Evolutionary conservation across 2,329 filamentous ascomycete species (phyloP), one percentile per base, ranked within the genome.

Genomic region (Harringtonia lauricola): DNA sequence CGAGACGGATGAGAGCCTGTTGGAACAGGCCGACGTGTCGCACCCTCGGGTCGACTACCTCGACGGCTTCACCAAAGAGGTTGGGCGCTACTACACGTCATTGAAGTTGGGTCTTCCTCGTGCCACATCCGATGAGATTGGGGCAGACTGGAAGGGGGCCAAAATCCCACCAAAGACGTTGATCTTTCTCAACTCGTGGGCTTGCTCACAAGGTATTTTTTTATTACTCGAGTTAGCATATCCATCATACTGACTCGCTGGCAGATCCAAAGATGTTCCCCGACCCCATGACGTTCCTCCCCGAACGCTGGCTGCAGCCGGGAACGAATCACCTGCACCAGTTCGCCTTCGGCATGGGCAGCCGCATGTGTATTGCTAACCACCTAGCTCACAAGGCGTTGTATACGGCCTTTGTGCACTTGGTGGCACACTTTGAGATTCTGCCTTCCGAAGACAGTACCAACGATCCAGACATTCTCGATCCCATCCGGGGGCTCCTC

Each of bases 41-140:
- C 83, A 88, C 57, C 83, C 88, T 54, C 86, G 84, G 52, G 72
- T 86, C 1, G 76, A 80, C 0, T 92, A 88, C 57, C 66, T 92
- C 46, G 84, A 81, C 0, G 85, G 84, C 0, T 60, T 92, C 5
- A 82, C 84, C 47, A 87, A 87, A 55, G 86, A 92, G 56, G 77
- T 81, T 1, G 67, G 90, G 0, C 75, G 86, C 24, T 90, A 77
- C 67, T 90, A 79, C 72, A 82, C 79, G 3, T 83, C 88, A 18
- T 83, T 89, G 49, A 83, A 83, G 1, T 80, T 90, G 51, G 86
- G 79, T 53, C 68, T 92, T 0, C 86, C 85, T 0, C 69, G 85
- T 3, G 76, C 75, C 9, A 82, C 70, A 49, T 81, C 24, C 7
- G 24, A 26, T 10, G 24, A 83, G 56, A 82, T 80, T 52, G 79